Percentiles rank a stretch among this genome's conserved stretches.
These are phyloP conservation scores for Dictyostelium discoideum DNA, from an alignment of 78 protist genomes.

Conservation along the genomic window dicty_2.7 NC_007088.5:6607501-6608000, in stretches of 20 bases:
- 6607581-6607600: neutral
- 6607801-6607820: neutral
- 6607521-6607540: neutral
- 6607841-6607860: neutral
- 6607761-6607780: too few relatives aligned
- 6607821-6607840: neutral
- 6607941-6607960: neutral
- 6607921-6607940: neutral
- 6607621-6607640: neutral
- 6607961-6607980: neutral
- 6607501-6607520: neutral
- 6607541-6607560: neutral
- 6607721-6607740: neutral
- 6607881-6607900: neutral
- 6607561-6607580: neutral
- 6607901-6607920: neutral
- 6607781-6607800: too few relatives aligned
- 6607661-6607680: neutral
- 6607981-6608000: neutral
- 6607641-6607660: neutral
- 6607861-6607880: neutral
- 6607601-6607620: neutral
- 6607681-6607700: neutral
- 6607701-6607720: neutral
- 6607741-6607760: neutral